Base-by-base conservation (phyloP, 306 rosid genomes). In the Dryas alaskensis region DNA sequence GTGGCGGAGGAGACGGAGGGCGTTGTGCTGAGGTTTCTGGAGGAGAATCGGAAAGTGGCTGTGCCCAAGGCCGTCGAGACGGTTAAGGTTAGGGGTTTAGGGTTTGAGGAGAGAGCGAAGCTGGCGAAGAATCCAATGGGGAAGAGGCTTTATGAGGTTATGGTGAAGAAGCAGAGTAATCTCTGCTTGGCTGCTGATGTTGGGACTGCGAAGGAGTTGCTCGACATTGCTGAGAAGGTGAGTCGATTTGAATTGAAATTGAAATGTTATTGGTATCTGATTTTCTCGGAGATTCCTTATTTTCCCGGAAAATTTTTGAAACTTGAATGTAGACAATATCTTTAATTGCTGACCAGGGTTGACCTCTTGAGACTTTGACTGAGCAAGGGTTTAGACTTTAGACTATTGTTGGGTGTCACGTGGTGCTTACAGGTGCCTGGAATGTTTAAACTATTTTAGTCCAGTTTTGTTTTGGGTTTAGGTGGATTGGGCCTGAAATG, bases 171-270 rank as follows among this genome's bases (percentile, higher is more conserved):
- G 90, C 76, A 91, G 79, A 93, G 94, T 70, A 91, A 93, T 79
- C 72, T 93, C 60, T 86, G 94, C 77, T 73, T 93, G 80, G 98
- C 97, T 71, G 94, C 98, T 2, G 98, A 93, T 84, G 98, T 91
- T 46, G 91, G 86, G 45, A 86, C 92, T 14, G 97, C 92, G 8
- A 82, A 86, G 44, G 97, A 93, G 64, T 85, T 93, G 87, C 91
- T 91, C 44, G 89, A 86, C 14, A 82, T 93, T 53, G 98, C 94
- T 8, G 97, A 93, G 65, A 91, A 86, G 89, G 96, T 89, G 39
- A 71, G 47, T 60, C 1, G 1, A 39, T 39, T 48, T 50, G 46
- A 37, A 58, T 51, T 31, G 49, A 70, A 40, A 43, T 17, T 40
- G 3, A 1, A 3, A 4, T 27, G 7, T 68, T 27, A 4, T 50